These are phyloP conservation scores for Beauveria sp. DNA, from an alignment of 2,329 filamentous ascomycete genomes.

Conservation along the genomic window DNA sequence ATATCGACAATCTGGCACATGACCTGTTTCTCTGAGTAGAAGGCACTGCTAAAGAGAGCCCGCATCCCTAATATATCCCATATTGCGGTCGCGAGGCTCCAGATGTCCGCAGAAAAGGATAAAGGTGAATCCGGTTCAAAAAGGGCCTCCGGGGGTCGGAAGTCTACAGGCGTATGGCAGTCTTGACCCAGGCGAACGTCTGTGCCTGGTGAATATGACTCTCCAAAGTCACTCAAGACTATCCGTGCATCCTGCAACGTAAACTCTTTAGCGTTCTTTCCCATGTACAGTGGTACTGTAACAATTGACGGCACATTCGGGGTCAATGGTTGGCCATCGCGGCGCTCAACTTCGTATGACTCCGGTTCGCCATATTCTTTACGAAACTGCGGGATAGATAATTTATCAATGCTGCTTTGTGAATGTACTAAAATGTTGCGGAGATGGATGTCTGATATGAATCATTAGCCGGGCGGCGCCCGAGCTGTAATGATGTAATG, in stretches of 20 bases:
- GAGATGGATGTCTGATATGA: neutral
- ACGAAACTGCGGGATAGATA: neutral
- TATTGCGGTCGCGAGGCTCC: constrained; percentile 8
- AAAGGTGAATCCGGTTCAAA: neutral
- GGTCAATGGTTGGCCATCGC: neutral
- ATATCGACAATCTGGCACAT: constrained; percentile 7
- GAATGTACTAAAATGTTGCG: neutral
- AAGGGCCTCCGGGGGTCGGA: neutral
- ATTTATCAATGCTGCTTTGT: neutral
- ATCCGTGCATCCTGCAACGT: neutral
- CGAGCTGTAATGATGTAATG: neutral
- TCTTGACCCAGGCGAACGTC: neutral
- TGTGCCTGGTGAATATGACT: neutral
- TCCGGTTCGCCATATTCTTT: neutral
- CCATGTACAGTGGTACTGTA: neutral
- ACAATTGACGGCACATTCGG: neutral
- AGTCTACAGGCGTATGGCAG: neutral
- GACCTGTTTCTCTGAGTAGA: neutral
- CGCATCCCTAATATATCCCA: constrained; percentile 8
- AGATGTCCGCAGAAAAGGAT: constrained; percentile 6
- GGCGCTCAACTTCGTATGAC: neutral
- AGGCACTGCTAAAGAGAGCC: neutral
- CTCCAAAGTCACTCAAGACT: neutral
- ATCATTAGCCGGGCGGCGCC: neutral
- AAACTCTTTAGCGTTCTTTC: neutral